These are phyloP conservation scores for Darksidea phi DNA, from an alignment of 495 filamentous ascomycete genomes.

Conservation along the genomic window DNA sequence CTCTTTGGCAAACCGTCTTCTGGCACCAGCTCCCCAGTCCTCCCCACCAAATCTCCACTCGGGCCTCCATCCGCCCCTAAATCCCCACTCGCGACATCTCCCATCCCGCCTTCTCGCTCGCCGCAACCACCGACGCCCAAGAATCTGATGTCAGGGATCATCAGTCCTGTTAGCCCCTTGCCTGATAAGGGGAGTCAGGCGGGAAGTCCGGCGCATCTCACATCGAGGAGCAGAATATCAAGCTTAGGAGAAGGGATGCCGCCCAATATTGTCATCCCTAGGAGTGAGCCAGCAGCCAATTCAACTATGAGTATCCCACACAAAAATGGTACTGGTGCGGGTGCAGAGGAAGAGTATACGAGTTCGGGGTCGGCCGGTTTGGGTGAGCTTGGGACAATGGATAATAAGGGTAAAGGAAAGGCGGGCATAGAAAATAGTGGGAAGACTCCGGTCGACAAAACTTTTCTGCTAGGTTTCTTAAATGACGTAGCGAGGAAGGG, in stretches of 20 bases:
- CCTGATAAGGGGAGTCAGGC: slow-evolving; percentile 41
- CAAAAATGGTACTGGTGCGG: slow-evolving; percentile 28
- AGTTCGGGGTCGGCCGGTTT: slow-evolving; percentile 43
- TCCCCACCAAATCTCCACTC: slow-evolving; percentile 22
- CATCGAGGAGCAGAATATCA: slow-evolving; percentile 48
- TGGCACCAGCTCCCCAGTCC: slow-evolving; percentile 38
- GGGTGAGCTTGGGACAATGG: slow-evolving; percentile 36
- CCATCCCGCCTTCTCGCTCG: slow-evolving; percentile 25
- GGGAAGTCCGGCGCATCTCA: slow-evolving; percentile 42
- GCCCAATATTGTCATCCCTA: slow-evolving; percentile 5
- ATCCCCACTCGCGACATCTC: slow-evolving; percentile 8
- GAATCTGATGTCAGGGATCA: slow-evolving; percentile 23
- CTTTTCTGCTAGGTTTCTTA: slow-evolving; percentile 78
- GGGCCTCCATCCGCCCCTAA: neutral
- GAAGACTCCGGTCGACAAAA: slow-evolving; percentile 68
- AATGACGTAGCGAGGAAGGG: slow-evolving; percentile 51
- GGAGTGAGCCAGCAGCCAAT: slow-evolving; percentile 1
- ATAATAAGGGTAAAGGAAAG: slow-evolving; percentile 34
- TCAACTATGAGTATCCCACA: neutral
- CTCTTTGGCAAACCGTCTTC: slow-evolving; percentile 63
- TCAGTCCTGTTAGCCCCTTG: slow-evolving; percentile 51
- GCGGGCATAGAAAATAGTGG: neutral
- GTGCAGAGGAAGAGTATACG: slow-evolving; percentile 23
- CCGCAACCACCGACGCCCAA: slow-evolving; percentile 42
- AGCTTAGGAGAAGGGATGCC: slow-evolving; percentile 41